Evolutionary conservation across 768 basidiomycete species (phyloP), one percentile per base, ranked within the genome.

Genomic region (Suillus hirtellus): DNA sequence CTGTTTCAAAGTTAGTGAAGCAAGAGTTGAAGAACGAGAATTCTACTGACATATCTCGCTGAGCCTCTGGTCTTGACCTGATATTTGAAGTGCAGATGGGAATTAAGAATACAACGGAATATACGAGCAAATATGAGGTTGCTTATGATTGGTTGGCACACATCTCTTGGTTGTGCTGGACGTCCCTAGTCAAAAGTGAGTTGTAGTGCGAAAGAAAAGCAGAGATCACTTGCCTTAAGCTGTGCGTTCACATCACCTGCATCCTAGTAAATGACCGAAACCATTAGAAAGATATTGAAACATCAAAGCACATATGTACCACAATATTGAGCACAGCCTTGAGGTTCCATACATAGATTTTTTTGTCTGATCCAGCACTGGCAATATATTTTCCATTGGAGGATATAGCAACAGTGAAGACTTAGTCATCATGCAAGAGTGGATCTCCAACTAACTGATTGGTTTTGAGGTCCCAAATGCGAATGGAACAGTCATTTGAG

Each of bases 271-370:
- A 34, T 1, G 21, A 19, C 0, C 15, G 8, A 50, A 50, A 12
- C 14, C 5, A 12, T 49, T 27, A 27, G 24, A 27, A 27, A 42
- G 15, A 49, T 1, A 15, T 2, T 12, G 6, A 9, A 31, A 40
- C 14, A 50, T 2, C 27, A 27, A 50, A 31, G 9, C 8, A 17
- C 27, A 49, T 15, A 49, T 12, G 5, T 31, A 31, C 31, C 6
- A 5, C 47, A 49, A 15, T 12, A 8, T 21, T 5, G 17, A 59
- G 35, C 5, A 11, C 58, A 2, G 8, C 58, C 74, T 86, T 85
- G 10, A 81, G 84, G 68, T 94, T 87, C 95, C 95, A 97, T 0
- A 94, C 82, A 5, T 90, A 87, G 1, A 96, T 75, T 46, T 82
- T 79, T 64, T 85, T 81, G 72, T 97, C 95, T 69, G 84, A 83